Evolutionary conservation across 768 basidiomycete genomes (phyloP).

Genomic region (Boletales sp.): DNA sequence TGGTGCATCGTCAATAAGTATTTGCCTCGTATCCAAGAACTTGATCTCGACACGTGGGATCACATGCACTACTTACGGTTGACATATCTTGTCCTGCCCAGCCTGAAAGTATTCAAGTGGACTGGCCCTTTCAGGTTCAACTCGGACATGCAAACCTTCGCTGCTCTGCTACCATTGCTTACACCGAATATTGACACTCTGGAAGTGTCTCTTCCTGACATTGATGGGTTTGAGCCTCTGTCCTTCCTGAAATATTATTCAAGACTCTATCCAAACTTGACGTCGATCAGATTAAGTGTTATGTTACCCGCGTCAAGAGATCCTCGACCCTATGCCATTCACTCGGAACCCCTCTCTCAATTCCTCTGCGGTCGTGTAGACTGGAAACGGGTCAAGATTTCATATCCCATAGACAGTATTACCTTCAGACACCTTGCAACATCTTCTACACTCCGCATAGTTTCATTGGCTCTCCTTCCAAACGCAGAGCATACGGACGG

Average conservation of each 20-base stretch:
- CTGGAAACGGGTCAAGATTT: background rate
- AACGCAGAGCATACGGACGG: too few species aligned
- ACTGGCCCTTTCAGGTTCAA: too few species aligned
- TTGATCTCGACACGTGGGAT: background rate
- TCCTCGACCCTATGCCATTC: background rate
- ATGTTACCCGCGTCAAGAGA: too few species aligned
- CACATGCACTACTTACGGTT: background rate
- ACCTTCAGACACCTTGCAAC: constrained; percentile 1
- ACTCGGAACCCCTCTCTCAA: background rate
- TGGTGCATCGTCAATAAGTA: background rate
- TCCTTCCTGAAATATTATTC: background rate
- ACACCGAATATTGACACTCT: too few species aligned
- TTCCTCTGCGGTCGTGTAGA: background rate
- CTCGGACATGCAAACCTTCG: too few species aligned
- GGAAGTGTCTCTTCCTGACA: background rate
- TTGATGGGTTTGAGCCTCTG: background rate
- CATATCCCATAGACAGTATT: background rate
- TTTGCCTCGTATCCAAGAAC: background rate
- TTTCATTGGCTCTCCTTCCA: too few species aligned
- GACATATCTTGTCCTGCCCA: background rate
- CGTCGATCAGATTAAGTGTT: background rate
- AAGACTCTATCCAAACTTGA: background rate
- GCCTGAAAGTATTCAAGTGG: background rate
- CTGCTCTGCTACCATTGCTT: background rate
- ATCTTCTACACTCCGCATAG: too few species aligned